Percentiles rank a stretch among this genome's conserved stretches.
These are phyloP conservation scores for Xylaria sp. DNA, from an alignment of 2,329 filamentous ascomycete genomes.

Conservation along the genomic window DNA sequence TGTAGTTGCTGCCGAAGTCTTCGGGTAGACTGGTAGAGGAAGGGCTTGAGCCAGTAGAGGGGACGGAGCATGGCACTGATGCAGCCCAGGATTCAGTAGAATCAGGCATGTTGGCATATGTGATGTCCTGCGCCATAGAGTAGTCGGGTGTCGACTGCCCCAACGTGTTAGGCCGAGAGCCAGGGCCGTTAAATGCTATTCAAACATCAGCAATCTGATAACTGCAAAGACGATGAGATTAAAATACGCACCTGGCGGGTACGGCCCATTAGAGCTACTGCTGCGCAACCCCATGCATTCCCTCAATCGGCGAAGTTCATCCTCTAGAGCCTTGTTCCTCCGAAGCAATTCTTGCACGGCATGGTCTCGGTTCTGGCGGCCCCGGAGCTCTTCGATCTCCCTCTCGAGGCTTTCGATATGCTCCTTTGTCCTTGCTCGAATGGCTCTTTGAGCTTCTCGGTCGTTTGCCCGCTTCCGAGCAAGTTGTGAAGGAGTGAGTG, in stretches of 20 bases:
- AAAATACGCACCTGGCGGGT: slow-evolving; percentile 31
- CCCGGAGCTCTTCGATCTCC: slow-evolving; percentile 71
- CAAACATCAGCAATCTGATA: slow-evolving; percentile 7
- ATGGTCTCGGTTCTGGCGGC: slow-evolving; percentile 50
- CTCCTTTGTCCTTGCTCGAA: slow-evolving; percentile 82
- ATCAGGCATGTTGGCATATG: slow-evolving; percentile 45
- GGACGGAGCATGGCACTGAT: slow-evolving; percentile 46
- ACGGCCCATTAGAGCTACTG: slow-evolving; percentile 26
- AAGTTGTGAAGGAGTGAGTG: slow-evolving; percentile 84
- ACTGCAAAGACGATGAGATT: background rate
- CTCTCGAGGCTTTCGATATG: slow-evolving; percentile 80
- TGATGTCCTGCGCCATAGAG: slow-evolving; percentile 45
- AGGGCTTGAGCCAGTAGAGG: slow-evolving; percentile 56
- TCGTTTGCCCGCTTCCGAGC: slow-evolving; percentile 91
- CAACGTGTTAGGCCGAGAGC: slow-evolving; percentile 50
- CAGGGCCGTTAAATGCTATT: slow-evolving; percentile 38
- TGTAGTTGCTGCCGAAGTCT: slow-evolving; percentile 51
- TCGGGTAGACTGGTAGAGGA: slow-evolving; percentile 52
- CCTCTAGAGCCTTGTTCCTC: slow-evolving; percentile 57
- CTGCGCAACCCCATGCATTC: slow-evolving; percentile 49
- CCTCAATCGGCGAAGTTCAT: slow-evolving; percentile 51
- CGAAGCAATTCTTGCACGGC: slow-evolving; percentile 55
- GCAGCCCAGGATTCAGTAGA: slow-evolving; percentile 51
- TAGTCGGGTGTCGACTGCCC: slow-evolving; percentile 47
- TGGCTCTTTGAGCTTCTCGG: slow-evolving; percentile 85